A percentile compares a stretch with the other conserved stretches of the same genome.
These are phyloP conservation scores for Tetrapisispora pingtungensis DNA, from an alignment of 805 yeast genomes.

Conservation along the genomic window DNA sequence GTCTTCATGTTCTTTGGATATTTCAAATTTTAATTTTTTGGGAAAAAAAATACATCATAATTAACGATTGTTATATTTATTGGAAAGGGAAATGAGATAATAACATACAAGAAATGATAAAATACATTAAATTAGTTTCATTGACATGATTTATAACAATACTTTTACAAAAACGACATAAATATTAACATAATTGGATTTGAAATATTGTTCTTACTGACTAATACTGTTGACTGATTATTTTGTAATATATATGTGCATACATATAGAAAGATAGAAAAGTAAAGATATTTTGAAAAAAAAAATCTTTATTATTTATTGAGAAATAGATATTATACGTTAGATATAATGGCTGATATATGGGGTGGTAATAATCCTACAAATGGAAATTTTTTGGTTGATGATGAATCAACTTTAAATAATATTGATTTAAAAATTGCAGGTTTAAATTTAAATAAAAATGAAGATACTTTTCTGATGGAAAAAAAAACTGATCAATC, in stretches of 20 bases:
- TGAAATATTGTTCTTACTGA: no score
- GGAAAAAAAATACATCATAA: not conserved
- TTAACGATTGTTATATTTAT: not conserved
- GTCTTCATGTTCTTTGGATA: not conserved
- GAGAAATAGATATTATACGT: no score
- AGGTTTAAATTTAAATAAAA: constrained; percentile 18
- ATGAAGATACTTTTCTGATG: constrained; percentile 7
- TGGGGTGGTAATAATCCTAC: constrained; percentile 1
- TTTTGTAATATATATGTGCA: no score
- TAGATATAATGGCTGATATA: constrained; percentile 1
- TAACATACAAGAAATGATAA: not conserved
- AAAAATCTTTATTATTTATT: no score
- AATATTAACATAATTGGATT: no score
- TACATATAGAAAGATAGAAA: no score
- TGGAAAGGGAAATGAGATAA: not conserved
- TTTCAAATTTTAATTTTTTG: not conserved
- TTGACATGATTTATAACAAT: no score
- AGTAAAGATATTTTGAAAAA: no score
- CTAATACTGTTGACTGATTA: no score
- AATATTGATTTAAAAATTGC: constrained; percentile 35
- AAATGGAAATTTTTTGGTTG: not conserved
- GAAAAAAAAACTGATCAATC: constrained; percentile 1
- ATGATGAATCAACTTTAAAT: constrained; percentile 9
- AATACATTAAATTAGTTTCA: no score
- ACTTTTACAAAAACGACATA: no score